A percentile compares a stretch with the other conserved stretches of the same genome.
Evolutionary conservation across 176 grass and related monocot genomes (phyloP).

Genomic region (Triticum turgidum): DNA sequence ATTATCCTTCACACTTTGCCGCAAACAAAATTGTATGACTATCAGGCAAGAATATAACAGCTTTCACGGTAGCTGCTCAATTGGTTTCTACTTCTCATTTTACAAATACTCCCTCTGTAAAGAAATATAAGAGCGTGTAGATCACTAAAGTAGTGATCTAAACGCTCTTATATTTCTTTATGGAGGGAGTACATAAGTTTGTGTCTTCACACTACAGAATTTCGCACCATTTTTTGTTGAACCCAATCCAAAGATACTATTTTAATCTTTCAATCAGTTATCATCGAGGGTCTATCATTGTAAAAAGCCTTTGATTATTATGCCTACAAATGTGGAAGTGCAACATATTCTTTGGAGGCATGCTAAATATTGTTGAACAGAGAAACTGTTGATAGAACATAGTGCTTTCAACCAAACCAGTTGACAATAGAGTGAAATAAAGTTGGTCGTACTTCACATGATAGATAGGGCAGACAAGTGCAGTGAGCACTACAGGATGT

Average conservation of each 20-base stretch:
- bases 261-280: not conserved
- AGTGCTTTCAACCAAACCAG: not conserved
- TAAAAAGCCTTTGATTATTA: not conserved
- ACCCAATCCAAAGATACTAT: not conserved
- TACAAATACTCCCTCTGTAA: not conserved
- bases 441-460: not conserved
- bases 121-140: too few species aligned
- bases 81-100: not conserved
- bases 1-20: not conserved
- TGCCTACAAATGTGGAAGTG: not conserved
- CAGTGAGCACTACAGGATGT: not conserved
- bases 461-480: not conserved
- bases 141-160: too few species aligned
- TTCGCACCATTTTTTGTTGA: not conserved
- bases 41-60: not conserved
- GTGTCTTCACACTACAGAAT: too few species aligned
- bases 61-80: not conserved
- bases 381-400: constrained; percentile 1
- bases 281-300: not conserved
- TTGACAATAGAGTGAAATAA: not conserved
- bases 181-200: too few species aligned
- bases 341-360: not conserved
- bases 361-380: not conserved
- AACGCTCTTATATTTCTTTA: too few species aligned
- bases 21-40: not conserved